Percentiles rank a stretch among this genome's conserved stretches.
phyloP scores from a whole-genome alignment of 1,284 basidiomycete species.

The Pseudozyma pruni region DNA sequence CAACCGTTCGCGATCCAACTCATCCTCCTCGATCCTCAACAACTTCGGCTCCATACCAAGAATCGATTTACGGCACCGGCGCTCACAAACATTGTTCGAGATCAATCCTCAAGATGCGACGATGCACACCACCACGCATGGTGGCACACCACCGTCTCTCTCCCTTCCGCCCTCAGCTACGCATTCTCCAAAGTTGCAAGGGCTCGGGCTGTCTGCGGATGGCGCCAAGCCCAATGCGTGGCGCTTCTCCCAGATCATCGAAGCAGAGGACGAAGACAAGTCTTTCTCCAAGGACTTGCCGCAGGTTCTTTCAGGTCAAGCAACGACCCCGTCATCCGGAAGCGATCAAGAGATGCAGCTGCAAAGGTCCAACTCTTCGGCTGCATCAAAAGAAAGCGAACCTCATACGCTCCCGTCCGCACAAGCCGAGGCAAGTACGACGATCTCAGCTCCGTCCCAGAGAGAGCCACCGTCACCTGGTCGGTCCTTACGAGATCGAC shows the following conservation, averaged over 20 bases:
- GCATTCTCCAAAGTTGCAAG: slow-evolving; percentile 20
- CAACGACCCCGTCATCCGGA: slow-evolving; percentile 13
- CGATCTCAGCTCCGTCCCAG: not conserved
- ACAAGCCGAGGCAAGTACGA: not conserved
- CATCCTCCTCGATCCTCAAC: slow-evolving; percentile 31
- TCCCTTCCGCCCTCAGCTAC: slow-evolving; percentile 15
- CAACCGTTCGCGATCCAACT: slow-evolving; percentile 36
- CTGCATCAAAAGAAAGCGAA: not conserved
- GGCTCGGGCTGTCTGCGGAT: slow-evolving; percentile 20
- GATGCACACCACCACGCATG: not conserved
- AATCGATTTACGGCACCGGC: slow-evolving; percentile 22
- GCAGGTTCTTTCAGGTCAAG: slow-evolving; percentile 1
- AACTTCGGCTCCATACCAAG: slow-evolving; percentile 10
- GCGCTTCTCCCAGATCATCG: slow-evolving; percentile 47
- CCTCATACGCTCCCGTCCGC: not conserved
- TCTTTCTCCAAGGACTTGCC: slow-evolving; percentile 39
- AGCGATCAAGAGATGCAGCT: slow-evolving; percentile 21
- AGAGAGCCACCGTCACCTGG: slow-evolving; percentile 8
- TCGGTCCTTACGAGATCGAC: slow-evolving; percentile 24
- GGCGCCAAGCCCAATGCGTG: slow-evolving; percentile 5
- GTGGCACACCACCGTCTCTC: slow-evolving; percentile 4
- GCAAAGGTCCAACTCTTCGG: slow-evolving; percentile 10
- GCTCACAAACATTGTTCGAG: slow-evolving; percentile 30
- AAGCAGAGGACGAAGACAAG: slow-evolving; percentile 40
- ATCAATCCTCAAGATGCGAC: not conserved